Conservation (phyloP, 495 filamentous ascomycete species). For the Aspergillus egyptiacus region DNA sequence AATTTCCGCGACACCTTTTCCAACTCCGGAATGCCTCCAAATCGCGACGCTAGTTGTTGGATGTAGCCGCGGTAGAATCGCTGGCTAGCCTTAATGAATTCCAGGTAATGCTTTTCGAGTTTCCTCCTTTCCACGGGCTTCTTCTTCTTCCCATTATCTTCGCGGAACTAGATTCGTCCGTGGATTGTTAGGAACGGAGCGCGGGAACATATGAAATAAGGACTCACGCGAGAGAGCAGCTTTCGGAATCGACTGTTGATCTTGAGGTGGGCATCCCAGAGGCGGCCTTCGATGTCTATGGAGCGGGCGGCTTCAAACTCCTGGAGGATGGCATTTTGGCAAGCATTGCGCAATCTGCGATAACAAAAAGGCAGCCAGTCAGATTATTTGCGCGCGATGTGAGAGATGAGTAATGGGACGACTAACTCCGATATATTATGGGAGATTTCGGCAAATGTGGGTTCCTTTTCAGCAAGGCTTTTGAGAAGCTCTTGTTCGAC, state of each 20-base stretch:
- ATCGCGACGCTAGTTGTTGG: conserved; percentile 67
- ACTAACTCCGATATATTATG: conserved; percentile 55
- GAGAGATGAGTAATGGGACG: background rate
- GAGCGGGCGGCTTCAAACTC: conserved; percentile 65
- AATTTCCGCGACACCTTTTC: conserved; percentile 63
- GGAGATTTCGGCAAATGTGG: conserved; percentile 52
- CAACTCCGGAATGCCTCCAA: conserved; percentile 64
- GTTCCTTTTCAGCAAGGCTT: conserved; percentile 47
- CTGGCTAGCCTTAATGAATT: conserved; percentile 80
- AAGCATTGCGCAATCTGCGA: conserved; percentile 60
- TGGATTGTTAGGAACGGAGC: conserved; percentile 11
- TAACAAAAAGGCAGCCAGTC: conserved; percentile 10
- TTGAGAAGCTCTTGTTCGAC: conserved; percentile 45
- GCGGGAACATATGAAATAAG: background rate
- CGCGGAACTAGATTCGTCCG: conserved; percentile 39
- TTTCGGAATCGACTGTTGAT: conserved; percentile 74
- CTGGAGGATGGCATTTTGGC: conserved; percentile 63
- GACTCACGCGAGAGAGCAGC: conserved; percentile 46
- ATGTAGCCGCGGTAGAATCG: conserved; percentile 83
- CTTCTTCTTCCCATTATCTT: conserved; percentile 53
- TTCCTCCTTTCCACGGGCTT: conserved; percentile 74
- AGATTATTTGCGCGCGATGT: conserved; percentile 21
- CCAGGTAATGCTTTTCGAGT: conserved; percentile 67
- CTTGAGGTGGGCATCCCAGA: conserved; percentile 75
- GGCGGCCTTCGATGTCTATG: conserved; percentile 56